Base-by-base conservation (phyloP, 2,329 filamentous ascomycete genomes). In the Alternaria alternata region DNA sequence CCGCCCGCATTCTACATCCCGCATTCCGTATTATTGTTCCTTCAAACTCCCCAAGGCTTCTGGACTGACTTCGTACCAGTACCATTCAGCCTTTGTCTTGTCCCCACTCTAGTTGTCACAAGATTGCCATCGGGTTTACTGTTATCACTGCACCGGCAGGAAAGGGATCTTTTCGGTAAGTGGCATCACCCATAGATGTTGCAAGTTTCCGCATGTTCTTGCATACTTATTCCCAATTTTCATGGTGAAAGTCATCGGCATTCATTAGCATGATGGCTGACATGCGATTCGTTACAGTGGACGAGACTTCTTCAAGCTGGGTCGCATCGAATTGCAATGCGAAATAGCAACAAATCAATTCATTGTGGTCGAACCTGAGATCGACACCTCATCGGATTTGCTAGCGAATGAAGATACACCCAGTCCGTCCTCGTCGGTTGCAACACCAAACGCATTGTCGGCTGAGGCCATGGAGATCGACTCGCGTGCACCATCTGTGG, bases 301-400 rank as follows among this genome's bases (percentile, higher is more conserved):
- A 55, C 74, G 78, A 51, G 74, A 79, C 39, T 74, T 80, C 54
- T 79, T 79, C 67, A 79, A 79, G 58, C 65, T 80, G n/a, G 62
- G 73, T 51, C 71, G 71, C 61, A 77, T 80, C 63, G 67, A 77
- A 57, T 63, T 80, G 71, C 73, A 68, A 75, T 79, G 75, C 71
- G 69, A 79, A 49, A 38, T 56, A 46, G 63, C 67, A n/a, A 63
- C 66, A 49, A 60, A 59, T 36, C 65, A 67, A 18, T 66, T 57
- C 36, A 64, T 67, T 41, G 58, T 67, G 36, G 70, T 78, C 62
- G 71, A 75, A 22, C 73, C 75, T 28, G 64, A 62, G 7, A 61
- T 75, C 57, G 65, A 69, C 54, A 36, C 58, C 55, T 65, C 65
- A 18, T 64, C 67, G 56, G 66, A 70, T 41, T 55, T 69, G 18